Evolutionary conservation across 176 grass and related monocot species (phyloP).

Genomic region (Bonia amplexicaulis): DNA sequence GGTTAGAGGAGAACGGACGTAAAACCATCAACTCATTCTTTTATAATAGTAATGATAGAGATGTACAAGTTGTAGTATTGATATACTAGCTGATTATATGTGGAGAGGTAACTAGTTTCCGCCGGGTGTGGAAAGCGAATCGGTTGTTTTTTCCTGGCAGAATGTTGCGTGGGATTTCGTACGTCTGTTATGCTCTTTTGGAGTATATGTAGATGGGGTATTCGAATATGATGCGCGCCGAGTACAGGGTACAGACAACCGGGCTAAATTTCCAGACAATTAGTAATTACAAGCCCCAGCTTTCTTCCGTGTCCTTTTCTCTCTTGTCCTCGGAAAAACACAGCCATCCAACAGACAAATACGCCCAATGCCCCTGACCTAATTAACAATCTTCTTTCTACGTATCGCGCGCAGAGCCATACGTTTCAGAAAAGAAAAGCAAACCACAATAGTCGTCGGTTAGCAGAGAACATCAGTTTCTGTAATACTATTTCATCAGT

Average conservation of each 20-base stretch:
- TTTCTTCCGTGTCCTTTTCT: slow-evolving; percentile 22
- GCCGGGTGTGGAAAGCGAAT: slow-evolving; percentile 6
- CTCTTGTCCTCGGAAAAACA: slow-evolving; percentile 8
- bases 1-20: no score
- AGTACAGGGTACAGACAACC: not conserved
- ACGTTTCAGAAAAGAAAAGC: not conserved
- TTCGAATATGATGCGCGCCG: slow-evolving; percentile 20
- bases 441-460: not conserved
- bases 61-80: not conserved
- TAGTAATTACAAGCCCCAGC: slow-evolving; percentile 25
- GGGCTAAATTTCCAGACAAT: not conserved
- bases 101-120: not conserved
- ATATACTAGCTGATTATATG: not conserved
- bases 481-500: not conserved
- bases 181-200: not conserved
- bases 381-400: not conserved
- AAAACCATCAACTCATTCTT: no score
- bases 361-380: not conserved
- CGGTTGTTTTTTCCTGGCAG: slow-evolving; percentile 3
- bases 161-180: slow-evolving; percentile 18
- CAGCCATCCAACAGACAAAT: not conserved
- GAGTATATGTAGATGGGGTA: slow-evolving; percentile 28
- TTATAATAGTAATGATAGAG: no score
- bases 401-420: not conserved
- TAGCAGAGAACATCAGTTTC: not conserved